Conservation (phyloP, 2,329 filamentous ascomycete genomes). For the Hypomyces rosellus region DNA sequence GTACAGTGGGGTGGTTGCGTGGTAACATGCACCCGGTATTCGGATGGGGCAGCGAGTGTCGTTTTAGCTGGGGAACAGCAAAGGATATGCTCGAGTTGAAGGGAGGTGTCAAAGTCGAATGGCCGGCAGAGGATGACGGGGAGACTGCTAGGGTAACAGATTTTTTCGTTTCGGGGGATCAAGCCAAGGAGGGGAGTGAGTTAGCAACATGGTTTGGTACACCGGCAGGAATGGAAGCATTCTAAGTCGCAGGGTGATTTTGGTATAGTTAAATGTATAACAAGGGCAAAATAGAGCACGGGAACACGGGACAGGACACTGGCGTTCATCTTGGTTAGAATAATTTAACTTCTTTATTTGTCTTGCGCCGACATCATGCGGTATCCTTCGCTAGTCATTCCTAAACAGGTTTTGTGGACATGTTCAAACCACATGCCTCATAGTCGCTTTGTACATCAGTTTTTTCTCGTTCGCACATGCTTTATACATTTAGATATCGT, state of each 20-base stretch:
- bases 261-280: background rate
- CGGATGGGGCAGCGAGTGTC: constrained; percentile 88
- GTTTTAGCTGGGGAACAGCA: constrained; percentile 93
- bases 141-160: constrained; percentile 66
- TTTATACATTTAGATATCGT: constrained; percentile 43
- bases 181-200: constrained; percentile 51
- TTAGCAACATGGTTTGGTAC: constrained; percentile 78
- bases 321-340: constrained; percentile 8
- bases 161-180: constrained; percentile 53
- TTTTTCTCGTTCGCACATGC: background rate
- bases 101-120: constrained; percentile 68
- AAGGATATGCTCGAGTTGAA: constrained; percentile 89
- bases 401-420: constrained; percentile 3
- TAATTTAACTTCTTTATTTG: constrained; percentile 6
- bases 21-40: constrained; percentile 87
- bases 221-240: constrained; percentile 61
- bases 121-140: constrained; percentile 69
- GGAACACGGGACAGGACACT: background rate
- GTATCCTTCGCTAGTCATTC: constrained; percentile 15
- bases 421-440: background rate
- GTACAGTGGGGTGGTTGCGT: constrained; percentile 76
- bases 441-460: background rate
- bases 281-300: background rate
- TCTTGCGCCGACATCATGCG: constrained; percentile 11
- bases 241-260: constrained; percentile 40